Percentiles rank a stretch among this genome's conserved stretches.
Evolutionary conservation across 441 rosid genomes (phyloP).

Genomic region (Jatropha multifida): DNA sequence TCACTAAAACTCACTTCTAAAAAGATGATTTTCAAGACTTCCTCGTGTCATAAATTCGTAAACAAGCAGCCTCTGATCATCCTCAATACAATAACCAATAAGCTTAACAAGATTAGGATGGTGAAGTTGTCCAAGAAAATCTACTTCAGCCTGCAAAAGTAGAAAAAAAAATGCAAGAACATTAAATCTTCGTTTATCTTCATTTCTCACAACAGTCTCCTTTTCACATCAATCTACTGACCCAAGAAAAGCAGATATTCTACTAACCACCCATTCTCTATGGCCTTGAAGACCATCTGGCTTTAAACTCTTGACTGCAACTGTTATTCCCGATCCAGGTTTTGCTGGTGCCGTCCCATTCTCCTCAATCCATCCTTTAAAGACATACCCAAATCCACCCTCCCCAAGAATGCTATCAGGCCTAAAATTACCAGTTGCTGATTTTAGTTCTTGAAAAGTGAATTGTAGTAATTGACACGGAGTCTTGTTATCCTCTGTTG

Average conservation of each 20-base stretch:
- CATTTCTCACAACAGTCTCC: conserved; percentile 4
- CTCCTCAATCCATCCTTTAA: conserved; percentile 72
- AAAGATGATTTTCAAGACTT: conserved; percentile 92
- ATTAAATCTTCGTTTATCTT: neutral
- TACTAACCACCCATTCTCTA: conserved; percentile 59
- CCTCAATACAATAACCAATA: conserved; percentile 96
- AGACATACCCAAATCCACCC: conserved; percentile 69
- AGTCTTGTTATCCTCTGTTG: conserved; percentile 29
- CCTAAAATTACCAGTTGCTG: conserved; percentile 57
- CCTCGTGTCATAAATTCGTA: conserved; percentile 94
- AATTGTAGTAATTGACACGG: conserved; percentile 54
- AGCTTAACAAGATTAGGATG: conserved; percentile 95
- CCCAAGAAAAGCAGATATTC: conserved; percentile 34
- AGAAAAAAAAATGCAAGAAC: conserved; percentile 8
- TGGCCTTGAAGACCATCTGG: conserved; percentile 57
- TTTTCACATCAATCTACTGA: conserved; percentile 31
- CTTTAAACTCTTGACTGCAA: conserved; percentile 61
- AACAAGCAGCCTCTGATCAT: conserved; percentile 84
- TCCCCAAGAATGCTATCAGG: conserved; percentile 61
- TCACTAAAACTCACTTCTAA: conserved; percentile 57
- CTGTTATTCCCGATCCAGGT: conserved; percentile 55
- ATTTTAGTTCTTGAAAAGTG: conserved; percentile 43
- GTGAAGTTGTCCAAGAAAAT: conserved; percentile 89
- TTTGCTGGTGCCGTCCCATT: conserved; percentile 60
- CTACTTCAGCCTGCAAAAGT: conserved; percentile 75